phyloP scores from a whole-genome alignment of 805 yeast species.

The Saccharomycopsis malanga region DNA sequence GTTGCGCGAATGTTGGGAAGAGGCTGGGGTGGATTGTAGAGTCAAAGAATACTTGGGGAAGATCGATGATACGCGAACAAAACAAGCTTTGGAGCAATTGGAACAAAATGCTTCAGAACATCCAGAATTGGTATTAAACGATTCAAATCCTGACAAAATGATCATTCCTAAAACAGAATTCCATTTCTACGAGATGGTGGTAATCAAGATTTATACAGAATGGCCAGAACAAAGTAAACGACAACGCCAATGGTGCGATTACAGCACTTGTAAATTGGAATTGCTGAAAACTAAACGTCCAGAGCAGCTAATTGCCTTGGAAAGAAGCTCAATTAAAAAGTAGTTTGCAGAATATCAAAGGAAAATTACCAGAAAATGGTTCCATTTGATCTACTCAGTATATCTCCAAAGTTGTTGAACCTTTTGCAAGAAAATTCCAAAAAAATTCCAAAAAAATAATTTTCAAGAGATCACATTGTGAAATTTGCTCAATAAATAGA shows the following conservation, averaged over 20 bases:
- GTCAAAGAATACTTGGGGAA: conserved; percentile 52
- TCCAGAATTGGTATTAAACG: background rate
- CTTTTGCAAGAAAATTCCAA: too few relatives aligned
- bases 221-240: conserved; percentile 76
- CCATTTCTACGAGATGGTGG: conserved; percentile 75
- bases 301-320: conserved; percentile 59
- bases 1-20: conserved; percentile 93
- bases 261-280: conserved; percentile 57
- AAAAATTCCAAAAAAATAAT: too few relatives aligned
- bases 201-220: conserved; percentile 43
- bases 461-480: too few relatives aligned
- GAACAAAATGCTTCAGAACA: background rate
- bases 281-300: conserved; percentile 51
- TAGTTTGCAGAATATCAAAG: too few relatives aligned
- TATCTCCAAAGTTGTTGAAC: too few relatives aligned
- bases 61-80: conserved; percentile 54
- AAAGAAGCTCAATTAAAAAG: conserved; percentile 42
- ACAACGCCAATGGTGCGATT: conserved; percentile 68
- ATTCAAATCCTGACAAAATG: conserved; percentile 1
- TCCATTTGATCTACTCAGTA: too few relatives aligned
- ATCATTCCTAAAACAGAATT: conserved; percentile 70
- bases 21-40: conserved; percentile 76
- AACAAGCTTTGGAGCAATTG: conserved; percentile 27
- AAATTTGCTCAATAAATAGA: too few relatives aligned
- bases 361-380: too few relatives aligned